Percentiles rank a stretch among this genome's conserved stretches.
These are phyloP conservation scores for Sphaerostilbella broomeana DNA, from an alignment of 2,329 filamentous ascomycete species.

Conservation along the genomic window DNA sequence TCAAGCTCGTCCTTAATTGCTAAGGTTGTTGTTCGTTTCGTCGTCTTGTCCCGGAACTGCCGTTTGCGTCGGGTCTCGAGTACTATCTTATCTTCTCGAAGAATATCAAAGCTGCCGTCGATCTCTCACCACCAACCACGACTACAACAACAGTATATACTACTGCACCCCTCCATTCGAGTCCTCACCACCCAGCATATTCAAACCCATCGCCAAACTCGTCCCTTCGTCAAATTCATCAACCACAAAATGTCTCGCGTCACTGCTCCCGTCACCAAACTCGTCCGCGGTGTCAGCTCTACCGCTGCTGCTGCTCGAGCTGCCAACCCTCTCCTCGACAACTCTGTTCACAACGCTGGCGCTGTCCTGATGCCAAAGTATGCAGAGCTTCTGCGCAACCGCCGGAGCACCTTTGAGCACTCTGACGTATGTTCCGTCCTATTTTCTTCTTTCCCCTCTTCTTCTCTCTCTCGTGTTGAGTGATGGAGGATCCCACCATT, in stretches of 20 bases:
- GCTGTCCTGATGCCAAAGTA: conserved; percentile 41
- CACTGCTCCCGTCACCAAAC: conserved; percentile 42
- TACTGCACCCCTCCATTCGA: background rate
- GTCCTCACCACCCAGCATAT: background rate
- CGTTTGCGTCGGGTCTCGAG: too few relatives aligned
- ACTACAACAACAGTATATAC: too few relatives aligned
- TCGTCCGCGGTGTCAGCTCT: conserved; percentile 40
- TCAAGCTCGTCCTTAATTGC: too few relatives aligned
- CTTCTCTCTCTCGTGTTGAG: background rate
- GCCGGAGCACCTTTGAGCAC: conserved; percentile 25
- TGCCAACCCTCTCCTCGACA: conserved; percentile 28
- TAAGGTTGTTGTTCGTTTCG: too few relatives aligned
- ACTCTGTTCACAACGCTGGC: conserved; percentile 30
- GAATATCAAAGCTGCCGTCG: too few relatives aligned
- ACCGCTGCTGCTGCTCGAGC: conserved; percentile 32
- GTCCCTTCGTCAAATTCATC: conserved; percentile 3
- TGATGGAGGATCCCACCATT: background rate
- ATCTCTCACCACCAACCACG: too few relatives aligned
- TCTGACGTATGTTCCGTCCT: conserved; percentile 37
- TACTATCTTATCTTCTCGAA: too few relatives aligned
- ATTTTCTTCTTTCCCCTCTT: background rate
- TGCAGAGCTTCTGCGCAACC: conserved; percentile 37
- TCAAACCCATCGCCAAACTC: background rate
- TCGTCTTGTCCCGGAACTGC: too few relatives aligned
- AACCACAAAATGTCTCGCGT: conserved; percentile 40